A percentile compares a stretch with the other conserved stretches of the same genome.
Conservation (phyloP, 306 rosid species). For the Hylodesmum podocarpum region DNA sequence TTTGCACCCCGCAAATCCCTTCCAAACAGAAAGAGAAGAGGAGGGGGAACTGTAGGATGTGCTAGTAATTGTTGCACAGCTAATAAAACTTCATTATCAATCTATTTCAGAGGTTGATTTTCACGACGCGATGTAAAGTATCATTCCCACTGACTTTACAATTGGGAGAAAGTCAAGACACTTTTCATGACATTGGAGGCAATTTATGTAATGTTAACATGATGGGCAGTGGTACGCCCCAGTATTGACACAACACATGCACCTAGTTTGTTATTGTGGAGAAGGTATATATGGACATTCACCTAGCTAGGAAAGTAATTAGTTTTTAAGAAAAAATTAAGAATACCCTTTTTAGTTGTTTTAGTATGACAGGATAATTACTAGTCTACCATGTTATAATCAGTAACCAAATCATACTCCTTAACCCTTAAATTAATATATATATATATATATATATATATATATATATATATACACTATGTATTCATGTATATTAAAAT, state of each 20-base stretch:
- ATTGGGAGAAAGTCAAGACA: constrained; percentile 7
- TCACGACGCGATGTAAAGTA: not conserved
- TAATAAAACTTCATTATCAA: not conserved
- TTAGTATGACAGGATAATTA: too few relatives aligned
- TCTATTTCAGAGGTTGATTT: not conserved
- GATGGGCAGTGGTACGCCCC: not conserved
- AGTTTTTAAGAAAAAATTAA: too few relatives aligned
- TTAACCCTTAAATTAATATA: too few relatives aligned
- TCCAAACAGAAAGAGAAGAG: not conserved
- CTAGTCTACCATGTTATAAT: too few relatives aligned
- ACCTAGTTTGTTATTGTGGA: not conserved
- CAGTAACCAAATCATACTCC: too few relatives aligned
- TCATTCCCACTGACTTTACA: not conserved
- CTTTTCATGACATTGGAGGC: constrained; percentile 6
- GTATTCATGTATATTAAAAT: too few relatives aligned
- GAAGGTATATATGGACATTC: not conserved
- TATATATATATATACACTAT: too few relatives aligned
- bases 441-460: too few relatives aligned
- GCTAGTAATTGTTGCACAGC: not conserved
- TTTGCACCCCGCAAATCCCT: not conserved
- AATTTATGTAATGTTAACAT: not conserved
- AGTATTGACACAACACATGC: not conserved
- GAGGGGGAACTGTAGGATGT: not conserved
- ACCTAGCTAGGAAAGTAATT: not conserved
- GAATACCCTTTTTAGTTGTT: too few relatives aligned